Base-by-base conservation (phyloP, 768 basidiomycete species). In the Mycena alexandri region DNA sequence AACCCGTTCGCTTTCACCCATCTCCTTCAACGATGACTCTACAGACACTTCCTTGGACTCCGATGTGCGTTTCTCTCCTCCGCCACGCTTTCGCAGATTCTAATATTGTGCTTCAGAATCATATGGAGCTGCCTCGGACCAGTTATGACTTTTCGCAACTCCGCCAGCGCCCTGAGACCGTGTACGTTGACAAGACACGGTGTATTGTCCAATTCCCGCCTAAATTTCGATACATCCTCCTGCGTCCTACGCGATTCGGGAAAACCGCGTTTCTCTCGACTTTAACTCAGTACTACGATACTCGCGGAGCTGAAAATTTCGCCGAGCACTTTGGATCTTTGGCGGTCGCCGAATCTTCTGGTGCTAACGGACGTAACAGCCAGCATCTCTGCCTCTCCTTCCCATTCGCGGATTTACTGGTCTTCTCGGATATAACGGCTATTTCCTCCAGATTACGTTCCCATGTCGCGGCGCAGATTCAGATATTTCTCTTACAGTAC, bases 211-310 rank as follows among this genome's bases (percentile, higher is more conserved):
- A 44, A 33, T 17, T 66, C 7, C 57, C 65, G 8, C 33, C 36
- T 14, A 36, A 12, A 16, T 61, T 59, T 19, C 57, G 34, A 13
- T 38, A 21, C 43, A 16, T 66, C 9, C 50, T 66, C 13, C 21
- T 66, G 11, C 65, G 65, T 19, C 65, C 65, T 1, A 57, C 65
- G 5, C 57, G 42, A 17, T 66, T 66, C 29, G 65, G 65, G 5
- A 66, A 66, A 16, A 66, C 51, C 2, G 25, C 43, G 44, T 46
- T 66, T 47, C 52, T 66, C 4, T 66, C 65, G 6, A 55, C 44
- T 8, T 16, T 66, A n/a, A 17, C 21, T 3, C 36, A 60, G 7
- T 60, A 53, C 36, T 60, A 54, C n/a, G 65, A 66, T 43, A 58
- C 44, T 13, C 63, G 52, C 21, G 50, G 24, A 7, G 56, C 41